These are phyloP conservation scores for Macroventuria anomochaeta DNA, from an alignment of 2,329 filamentous ascomycete genomes.

Conservation along the genomic window DNA sequence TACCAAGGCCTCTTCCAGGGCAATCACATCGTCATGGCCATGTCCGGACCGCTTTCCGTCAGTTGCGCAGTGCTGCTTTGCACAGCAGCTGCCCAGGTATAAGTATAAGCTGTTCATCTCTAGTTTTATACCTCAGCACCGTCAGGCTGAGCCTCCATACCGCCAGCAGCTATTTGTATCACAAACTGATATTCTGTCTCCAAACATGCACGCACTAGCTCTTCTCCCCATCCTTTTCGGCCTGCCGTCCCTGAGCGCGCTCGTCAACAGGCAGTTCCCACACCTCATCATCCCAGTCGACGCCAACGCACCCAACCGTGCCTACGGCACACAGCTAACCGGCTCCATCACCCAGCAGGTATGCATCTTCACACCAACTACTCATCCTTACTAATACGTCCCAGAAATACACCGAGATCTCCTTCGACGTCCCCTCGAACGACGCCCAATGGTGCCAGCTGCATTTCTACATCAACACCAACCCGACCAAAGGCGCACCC, in stretches of 20 bases:
- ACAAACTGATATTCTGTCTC: too few species aligned
- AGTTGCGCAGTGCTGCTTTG: background rate
- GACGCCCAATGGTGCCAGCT: conserved; percentile 33
- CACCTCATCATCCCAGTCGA: conserved; percentile 46
- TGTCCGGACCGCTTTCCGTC: background rate
- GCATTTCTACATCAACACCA: conserved; percentile 34
- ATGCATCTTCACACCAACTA: background rate
- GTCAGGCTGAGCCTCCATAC: background rate
- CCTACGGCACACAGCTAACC: conserved; percentile 32
- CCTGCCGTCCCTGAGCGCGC: conserved; percentile 16
- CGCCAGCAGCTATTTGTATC: background rate
- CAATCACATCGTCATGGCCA: conserved; percentile 2
- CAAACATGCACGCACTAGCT: conserved; percentile 32
- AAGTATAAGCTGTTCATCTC: conserved; percentile 1
- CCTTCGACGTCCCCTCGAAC: conserved; percentile 41
- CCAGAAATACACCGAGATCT: conserved; percentile 33
- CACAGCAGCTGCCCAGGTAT: conserved; percentile 2
- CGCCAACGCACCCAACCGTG: conserved; percentile 23
- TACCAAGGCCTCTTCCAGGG: conserved; percentile 22
- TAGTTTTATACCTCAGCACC: background rate
- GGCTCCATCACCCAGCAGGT: conserved; percentile 32
- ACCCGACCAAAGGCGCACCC: conserved; percentile 26
- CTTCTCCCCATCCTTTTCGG: conserved; percentile 30
- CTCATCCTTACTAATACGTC: background rate
- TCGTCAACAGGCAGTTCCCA: conserved; percentile 35